Evolutionary conservation across 164 flowering plant genomes (phyloP), one percentile per base, ranked within the genome.

Genomic region (Umbellularia californica): DNA sequence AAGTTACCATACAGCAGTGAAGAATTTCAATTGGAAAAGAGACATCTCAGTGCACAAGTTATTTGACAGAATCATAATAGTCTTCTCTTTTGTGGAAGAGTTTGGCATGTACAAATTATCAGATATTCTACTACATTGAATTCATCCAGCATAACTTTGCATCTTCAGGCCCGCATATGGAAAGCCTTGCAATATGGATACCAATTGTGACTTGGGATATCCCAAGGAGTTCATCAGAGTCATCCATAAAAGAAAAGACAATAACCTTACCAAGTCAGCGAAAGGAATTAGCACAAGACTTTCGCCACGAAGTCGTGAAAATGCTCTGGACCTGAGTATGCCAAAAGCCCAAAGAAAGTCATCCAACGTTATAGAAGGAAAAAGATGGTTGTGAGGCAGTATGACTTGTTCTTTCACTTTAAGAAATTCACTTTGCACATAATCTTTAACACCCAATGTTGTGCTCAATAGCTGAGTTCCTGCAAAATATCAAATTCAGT

Each of bases 321-420:
- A 93, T 77, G 95, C 91, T 76, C 97, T 86, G 72, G 99, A 95
- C 79, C 92, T 88, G 52, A 95, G 91, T 55, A 92, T 86, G 62
- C 92, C 98, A 82, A 95, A 95, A 74, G 98, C 99, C 99, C 98
- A 95, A 10, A 90, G 74, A 85, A 95, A 95, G 76, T 95, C 98
- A 66, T 87, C 90, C 67, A 81, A 67, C 22, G 95, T 90, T 76
- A 92, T 79, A 50, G 87, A 74, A 76, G 97, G 93, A 73, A 95
- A 95, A 5, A 95, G 87, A 75, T 85, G 63, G 82, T 78, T 85
- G 86, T 92, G 69, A 17, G 89, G 92, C 17, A 82, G 78, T 69
- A 95, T 76, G 70, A 92, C 77, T 78, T 95, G 93, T 81, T 88
- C 87, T 80, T 92, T 81, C 3, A 87, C 83, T 72, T 85, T 87